These are phyloP conservation scores for Podospora pseudoanserina DNA, from an alignment of 495 filamentous ascomycete genomes.

Conservation along the genomic window DNA sequence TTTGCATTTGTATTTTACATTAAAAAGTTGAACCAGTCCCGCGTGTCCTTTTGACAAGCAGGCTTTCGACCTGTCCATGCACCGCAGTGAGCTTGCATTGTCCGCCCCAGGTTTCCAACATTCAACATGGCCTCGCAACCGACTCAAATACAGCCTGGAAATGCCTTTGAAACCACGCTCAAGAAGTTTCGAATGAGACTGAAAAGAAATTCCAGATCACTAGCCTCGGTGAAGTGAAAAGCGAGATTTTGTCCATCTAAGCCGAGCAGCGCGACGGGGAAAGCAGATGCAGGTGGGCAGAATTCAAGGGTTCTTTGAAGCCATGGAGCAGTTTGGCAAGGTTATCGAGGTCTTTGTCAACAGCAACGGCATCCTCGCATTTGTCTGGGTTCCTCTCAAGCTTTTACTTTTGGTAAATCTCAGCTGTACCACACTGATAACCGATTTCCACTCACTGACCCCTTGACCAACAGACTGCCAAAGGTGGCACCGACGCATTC, in stretches of 20 bases:
- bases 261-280: background rate
- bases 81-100: too few species aligned
- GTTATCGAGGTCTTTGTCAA: conserved; percentile 12
- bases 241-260: background rate
- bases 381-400: conserved; percentile 10
- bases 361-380: background rate
- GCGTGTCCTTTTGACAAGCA: too few species aligned
- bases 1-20: background rate
- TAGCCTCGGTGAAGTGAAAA: background rate
- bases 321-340: conserved; percentile 6
- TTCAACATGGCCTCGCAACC: background rate
- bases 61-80: too few species aligned
- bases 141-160: background rate
- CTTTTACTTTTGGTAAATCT: background rate
- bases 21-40: too few species aligned
- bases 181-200: background rate
- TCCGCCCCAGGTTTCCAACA: background rate
- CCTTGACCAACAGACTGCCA: background rate
- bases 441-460: background rate
- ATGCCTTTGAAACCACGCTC: background rate
- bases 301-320: conserved; percentile 6
- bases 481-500: background rate
- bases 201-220: background rate
- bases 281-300: conserved; percentile 1
- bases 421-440: background rate